Evolutionary conservation across 257 asterid genomes (phyloP).

Genomic region (Fraxinus quadrangulata): DNA sequence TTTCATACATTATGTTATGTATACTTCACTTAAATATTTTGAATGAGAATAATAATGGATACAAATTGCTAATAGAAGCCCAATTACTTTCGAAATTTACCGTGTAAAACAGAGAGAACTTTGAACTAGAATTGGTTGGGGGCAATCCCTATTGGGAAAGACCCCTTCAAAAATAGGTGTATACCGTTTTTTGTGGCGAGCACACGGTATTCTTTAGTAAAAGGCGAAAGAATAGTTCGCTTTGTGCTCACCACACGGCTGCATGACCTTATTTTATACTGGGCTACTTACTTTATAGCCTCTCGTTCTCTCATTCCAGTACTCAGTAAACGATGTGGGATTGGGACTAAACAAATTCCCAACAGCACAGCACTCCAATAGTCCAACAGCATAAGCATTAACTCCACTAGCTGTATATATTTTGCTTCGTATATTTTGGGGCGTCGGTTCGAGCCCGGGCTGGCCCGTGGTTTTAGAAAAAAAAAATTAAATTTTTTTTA

Average conservation of each 20-base stretch:
- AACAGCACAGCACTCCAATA: not conserved
- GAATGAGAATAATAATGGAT: not conserved
- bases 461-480: no score
- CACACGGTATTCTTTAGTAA: conserved; percentile 37
- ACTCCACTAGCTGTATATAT: not conserved
- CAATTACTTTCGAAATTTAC: no score
- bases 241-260: not conserved
- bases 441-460: no score
- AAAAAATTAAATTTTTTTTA: no score
- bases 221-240: conserved; percentile 22
- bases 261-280: fast-evolving
- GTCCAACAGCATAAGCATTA: not conserved
- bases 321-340: not conserved
- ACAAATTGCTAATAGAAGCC: no score
- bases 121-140: conserved; percentile 15
- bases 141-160: not conserved
- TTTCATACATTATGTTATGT: no score
- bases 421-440: not conserved
- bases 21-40: no score
- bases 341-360: not conserved
- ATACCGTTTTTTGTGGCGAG: conserved; percentile 19
- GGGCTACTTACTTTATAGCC: not conserved
- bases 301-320: not conserved
- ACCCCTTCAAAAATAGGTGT: conserved; percentile 28
- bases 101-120: no score